These are phyloP conservation scores for Fusarium piperis DNA, from an alignment of 2,329 filamentous ascomycete species.

Conservation along the genomic window DNA sequence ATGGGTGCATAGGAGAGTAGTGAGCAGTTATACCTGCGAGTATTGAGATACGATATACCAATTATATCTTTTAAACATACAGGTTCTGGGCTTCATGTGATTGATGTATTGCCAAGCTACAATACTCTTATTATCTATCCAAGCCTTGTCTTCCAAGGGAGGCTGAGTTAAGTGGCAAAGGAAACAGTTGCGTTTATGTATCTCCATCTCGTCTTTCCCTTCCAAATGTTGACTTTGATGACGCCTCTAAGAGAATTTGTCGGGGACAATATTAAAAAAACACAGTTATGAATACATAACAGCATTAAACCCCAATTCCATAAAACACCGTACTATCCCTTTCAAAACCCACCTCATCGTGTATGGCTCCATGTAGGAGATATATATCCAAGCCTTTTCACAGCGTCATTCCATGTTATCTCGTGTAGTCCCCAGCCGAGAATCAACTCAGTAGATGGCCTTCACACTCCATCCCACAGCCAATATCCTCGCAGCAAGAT, in stretches of 20 bases:
- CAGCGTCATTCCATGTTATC: too few relatives aligned
- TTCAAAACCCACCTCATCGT: too few relatives aligned
- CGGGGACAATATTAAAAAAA: too few relatives aligned
- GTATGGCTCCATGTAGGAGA: neutral
- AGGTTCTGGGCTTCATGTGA: neutral
- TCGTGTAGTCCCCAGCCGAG: neutral
- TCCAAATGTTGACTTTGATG: too few relatives aligned
- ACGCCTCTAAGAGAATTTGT: too few relatives aligned
- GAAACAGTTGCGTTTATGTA: neutral
- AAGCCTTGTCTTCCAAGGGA: too few relatives aligned
- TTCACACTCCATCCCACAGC: neutral
- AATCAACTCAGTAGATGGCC: neutral
- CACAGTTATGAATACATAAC: too few relatives aligned
- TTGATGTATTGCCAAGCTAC: neutral
- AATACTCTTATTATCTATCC: neutral
- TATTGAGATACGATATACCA: slow-evolving; percentile 1
- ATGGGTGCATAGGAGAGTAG: neutral
- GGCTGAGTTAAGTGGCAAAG: too few relatives aligned
- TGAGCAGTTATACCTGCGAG: neutral
- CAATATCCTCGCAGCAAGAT: neutral
- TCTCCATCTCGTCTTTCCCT: neutral
- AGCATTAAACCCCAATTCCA: too few relatives aligned
- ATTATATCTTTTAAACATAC: neutral
- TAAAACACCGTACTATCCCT: too few relatives aligned
- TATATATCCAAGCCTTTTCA: neutral